Evolutionary conservation across 805 yeast genomes (phyloP).

Genomic region (Candida broadrunensis): DNA sequence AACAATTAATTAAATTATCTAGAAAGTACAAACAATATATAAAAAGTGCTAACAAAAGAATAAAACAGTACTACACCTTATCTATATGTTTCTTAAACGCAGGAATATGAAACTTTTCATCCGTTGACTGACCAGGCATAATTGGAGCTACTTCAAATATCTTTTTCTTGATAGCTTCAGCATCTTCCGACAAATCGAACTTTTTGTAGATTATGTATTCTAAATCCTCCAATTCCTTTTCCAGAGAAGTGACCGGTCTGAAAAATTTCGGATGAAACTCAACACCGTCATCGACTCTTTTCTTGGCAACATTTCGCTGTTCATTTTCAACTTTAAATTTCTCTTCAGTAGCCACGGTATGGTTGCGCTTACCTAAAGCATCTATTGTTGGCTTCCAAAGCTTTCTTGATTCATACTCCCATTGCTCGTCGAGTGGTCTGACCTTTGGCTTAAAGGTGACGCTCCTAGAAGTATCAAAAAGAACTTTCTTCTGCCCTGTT

Average conservation of each 20-base stretch:
- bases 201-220: constrained; percentile 64
- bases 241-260: constrained; percentile 30
- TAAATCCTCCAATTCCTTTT: constrained; percentile 36
- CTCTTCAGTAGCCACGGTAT: constrained; percentile 80
- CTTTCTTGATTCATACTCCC: constrained; percentile 72
- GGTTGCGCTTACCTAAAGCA: constrained; percentile 79
- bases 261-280: constrained; percentile 82
- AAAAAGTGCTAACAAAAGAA: not conserved
- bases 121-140: constrained; percentile 74
- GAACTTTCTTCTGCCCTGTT: constrained; percentile 44
- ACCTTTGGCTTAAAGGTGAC: constrained; percentile 61
- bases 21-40: too few species aligned
- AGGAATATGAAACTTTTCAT: constrained; percentile 63
- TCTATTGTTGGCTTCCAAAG: constrained; percentile 81
- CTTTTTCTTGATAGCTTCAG: constrained; percentile 52
- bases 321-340: constrained; percentile 81
- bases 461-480: constrained; percentile 48
- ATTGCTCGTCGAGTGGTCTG: constrained; percentile 78
- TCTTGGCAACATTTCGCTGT: constrained; percentile 75
- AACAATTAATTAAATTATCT: too few species aligned
- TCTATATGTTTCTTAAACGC: constrained; percentile 49
- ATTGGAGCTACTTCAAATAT: constrained; percentile 72
- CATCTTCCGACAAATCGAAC: constrained; percentile 49
- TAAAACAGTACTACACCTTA: too few species aligned
- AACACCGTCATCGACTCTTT: constrained; percentile 72